phyloP scores from a whole-genome alignment of 1,139 yeast species.

The Candida neerlandica region DNA sequence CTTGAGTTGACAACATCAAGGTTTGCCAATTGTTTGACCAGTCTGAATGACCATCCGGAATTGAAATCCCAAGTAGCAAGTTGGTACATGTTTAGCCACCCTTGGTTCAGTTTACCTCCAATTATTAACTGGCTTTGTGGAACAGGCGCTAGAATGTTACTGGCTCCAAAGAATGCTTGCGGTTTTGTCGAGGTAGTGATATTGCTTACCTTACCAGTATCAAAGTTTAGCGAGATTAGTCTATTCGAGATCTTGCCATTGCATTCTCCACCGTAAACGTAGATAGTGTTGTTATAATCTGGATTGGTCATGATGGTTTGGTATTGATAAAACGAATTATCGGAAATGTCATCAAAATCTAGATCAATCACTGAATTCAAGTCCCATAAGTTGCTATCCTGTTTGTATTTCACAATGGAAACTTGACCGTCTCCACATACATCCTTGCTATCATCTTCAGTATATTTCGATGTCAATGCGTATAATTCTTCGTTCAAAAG shows the following conservation, averaged over 20 bases:
- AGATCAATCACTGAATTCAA: constrained; percentile 16
- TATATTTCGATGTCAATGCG: constrained; percentile 20
- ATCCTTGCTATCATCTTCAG: constrained; percentile 18
- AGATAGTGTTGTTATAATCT: constrained; percentile 26
- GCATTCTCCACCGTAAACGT: constrained; percentile 45
- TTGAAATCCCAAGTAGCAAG: constrained; percentile 48
- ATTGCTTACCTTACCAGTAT: constrained; percentile 28
- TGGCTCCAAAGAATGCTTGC: constrained; percentile 46
- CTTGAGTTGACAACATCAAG: constrained; percentile 29
- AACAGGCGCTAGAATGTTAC: constrained; percentile 41
- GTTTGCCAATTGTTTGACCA: constrained; percentile 18
- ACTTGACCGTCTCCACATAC: constrained; percentile 34
- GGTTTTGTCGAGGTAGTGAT: constrained; percentile 48
- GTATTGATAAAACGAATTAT: constrained; percentile 32
- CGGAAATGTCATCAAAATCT: constrained; percentile 27
- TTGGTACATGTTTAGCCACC: constrained; percentile 51
- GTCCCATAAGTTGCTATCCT: constrained; percentile 28
- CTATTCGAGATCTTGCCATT: constrained; percentile 26
- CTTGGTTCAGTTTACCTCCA: constrained; percentile 42
- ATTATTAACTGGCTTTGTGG: constrained; percentile 41
- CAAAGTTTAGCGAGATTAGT: constrained; percentile 34
- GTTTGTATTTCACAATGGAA: constrained; percentile 25
- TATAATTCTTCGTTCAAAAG: constrained; percentile 32
- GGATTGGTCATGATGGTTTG: constrained; percentile 37
- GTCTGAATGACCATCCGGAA: constrained; percentile 47